phyloP scores from a whole-genome alignment of 1,284 basidiomycete genomes.

The Ceratobasidium theobromae region DNA sequence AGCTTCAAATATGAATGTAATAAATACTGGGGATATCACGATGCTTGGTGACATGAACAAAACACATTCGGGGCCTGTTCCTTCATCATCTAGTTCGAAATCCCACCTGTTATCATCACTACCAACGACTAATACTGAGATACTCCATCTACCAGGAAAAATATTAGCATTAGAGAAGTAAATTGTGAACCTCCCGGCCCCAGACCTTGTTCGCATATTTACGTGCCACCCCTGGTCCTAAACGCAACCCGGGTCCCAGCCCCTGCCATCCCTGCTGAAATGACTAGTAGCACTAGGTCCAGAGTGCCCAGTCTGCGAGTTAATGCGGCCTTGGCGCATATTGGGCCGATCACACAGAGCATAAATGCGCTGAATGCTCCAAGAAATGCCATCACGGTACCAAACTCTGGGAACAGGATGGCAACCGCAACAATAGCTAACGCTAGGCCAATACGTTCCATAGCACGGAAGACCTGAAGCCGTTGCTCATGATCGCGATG shows the following conservation, averaged over 20 bases:
- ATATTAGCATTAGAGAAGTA: too few species aligned
- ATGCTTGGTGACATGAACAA: not conserved
- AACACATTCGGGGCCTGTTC: too few species aligned
- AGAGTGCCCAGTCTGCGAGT: slow-evolving; percentile 50
- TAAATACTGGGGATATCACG: slow-evolving; percentile 8
- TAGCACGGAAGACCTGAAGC: slow-evolving; percentile 52
- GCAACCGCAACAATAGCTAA: slow-evolving; percentile 66
- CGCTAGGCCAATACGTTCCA: slow-evolving; percentile 65
- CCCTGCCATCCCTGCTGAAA: slow-evolving; percentile 65
- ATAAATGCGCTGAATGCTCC: slow-evolving; percentile 86
- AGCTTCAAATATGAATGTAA: not conserved
- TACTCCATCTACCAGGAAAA: too few species aligned
- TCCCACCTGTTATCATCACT: not conserved
- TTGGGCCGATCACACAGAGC: slow-evolving; percentile 79
- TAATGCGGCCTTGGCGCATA: slow-evolving; percentile 63
- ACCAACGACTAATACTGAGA: not conserved
- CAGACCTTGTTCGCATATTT: not conserved
- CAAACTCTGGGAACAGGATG: slow-evolving; percentile 82
- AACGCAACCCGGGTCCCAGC: slow-evolving; percentile 62
- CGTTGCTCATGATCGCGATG: slow-evolving; percentile 40
- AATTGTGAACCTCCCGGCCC: not conserved
- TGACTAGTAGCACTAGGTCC: slow-evolving; percentile 59
- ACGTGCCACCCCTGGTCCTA: slow-evolving; percentile 3
- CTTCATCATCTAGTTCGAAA: too few species aligned
- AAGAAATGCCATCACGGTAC: slow-evolving; percentile 86